phyloP scores from a whole-genome alignment of 176 grass and related monocot species.

The Avena sativa region DNA sequence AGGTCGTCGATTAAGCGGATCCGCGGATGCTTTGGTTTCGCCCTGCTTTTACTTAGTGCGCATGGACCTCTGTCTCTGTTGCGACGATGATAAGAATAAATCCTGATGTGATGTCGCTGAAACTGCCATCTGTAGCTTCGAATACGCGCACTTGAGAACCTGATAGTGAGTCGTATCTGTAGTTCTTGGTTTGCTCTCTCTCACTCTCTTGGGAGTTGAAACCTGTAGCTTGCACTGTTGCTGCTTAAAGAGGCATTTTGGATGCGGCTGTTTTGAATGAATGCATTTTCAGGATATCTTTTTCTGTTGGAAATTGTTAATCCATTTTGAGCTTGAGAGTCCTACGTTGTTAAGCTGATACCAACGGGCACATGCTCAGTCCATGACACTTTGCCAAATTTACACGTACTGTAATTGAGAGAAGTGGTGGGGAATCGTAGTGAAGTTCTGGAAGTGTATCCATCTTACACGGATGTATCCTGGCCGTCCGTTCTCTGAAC shows the following conservation, averaged over 20 bases:
- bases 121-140: neutral
- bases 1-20: conserved; percentile 53
- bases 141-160: neutral
- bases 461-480: too few relatives aligned
- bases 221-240: neutral
- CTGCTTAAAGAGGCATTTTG: neutral
- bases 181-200: too few relatives aligned
- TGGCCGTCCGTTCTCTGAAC: too few relatives aligned
- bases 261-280: neutral
- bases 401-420: too few relatives aligned
- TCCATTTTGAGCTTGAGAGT: too few relatives aligned
- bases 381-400: too few relatives aligned
- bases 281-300: neutral
- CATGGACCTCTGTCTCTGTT: conserved; percentile 12
- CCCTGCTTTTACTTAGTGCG: conserved; percentile 34
- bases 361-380: too few relatives aligned
- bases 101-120: neutral
- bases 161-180: neutral
- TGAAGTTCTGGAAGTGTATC: too few relatives aligned
- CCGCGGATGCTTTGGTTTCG: neutral
- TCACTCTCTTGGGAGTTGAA: neutral
- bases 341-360: too few relatives aligned
- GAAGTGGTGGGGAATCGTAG: too few relatives aligned
- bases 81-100: conserved; percentile 45
- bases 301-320: too few relatives aligned